Base-by-base conservation (phyloP, 306 rosid species). In the Crotalaria pallida region DNA sequence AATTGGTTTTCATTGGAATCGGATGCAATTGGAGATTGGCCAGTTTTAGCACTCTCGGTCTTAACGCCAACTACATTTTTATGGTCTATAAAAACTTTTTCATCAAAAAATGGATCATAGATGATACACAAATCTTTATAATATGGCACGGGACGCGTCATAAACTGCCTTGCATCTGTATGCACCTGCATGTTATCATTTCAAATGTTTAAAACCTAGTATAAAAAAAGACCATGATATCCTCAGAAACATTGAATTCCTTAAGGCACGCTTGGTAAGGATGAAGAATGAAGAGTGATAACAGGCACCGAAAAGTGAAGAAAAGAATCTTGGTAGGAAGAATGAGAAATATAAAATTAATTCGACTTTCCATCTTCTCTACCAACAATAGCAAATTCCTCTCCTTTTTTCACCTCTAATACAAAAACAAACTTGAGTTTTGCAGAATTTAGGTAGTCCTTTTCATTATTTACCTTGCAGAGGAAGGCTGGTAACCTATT, bases 91-190 rank as follows among this genome's bases (percentile, higher is more conserved):
- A 36, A 36, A 47, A 65, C 73, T 66, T 77, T 81, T 66, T 69
- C 87, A 40, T 78, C 85, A 36, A 65, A 66, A 62, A 64, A 78
- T 29, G 89, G 84, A 64, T 85, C 89, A 48, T 78, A 90, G 72
- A 90, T 87, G 79, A 76, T 16, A 61, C 96, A 84, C 75, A 89
- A 71, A 75, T 85, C 88, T 79, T 82, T 84, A 44, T 82, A 85
- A 63, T 85, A 82, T 8, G 93, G 91, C 48, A 90, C 77, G 48
- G 91, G 93, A 3, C 93, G 88, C 19, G 93, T 87, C 96, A 90
- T 90, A 76, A 84, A 87, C 80, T 90, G 96, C 16, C 91, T 62
- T 26, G 88, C 91, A 69, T 87, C 89, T 7, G 87, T 73, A 72
- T 90, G 87, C 61, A 77, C 85, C 96, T 90, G 84, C 82, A 80